A percentile compares a stretch with the other conserved stretches of the same genome.
Evolutionary conservation across 495 filamentous ascomycete species (phyloP).

Genomic region (Pyronema omphalodes): DNA sequence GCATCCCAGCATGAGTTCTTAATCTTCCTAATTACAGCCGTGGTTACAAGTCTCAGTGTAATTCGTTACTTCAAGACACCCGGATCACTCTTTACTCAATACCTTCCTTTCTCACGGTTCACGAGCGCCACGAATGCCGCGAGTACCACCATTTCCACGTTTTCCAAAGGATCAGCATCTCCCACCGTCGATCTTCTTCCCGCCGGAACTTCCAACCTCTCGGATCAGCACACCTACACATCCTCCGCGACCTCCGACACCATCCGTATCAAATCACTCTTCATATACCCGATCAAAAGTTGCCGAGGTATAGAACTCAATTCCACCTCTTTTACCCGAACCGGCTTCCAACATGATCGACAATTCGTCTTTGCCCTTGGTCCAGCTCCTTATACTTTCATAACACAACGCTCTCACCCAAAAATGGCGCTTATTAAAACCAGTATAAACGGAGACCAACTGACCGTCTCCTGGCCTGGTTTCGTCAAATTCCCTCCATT

Average conservation of each 20-base stretch:
- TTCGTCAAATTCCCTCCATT: background rate
- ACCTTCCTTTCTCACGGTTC: no score
- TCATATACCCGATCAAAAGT: constrained; percentile 77
- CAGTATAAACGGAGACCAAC: constrained; percentile 31
- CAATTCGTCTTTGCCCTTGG: constrained; percentile 38
- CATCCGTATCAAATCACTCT: constrained; percentile 28
- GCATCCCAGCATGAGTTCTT: no score
- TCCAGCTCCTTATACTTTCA: constrained; percentile 44
- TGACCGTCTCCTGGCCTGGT: constrained; percentile 45
- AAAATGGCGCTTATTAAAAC: constrained; percentile 53
- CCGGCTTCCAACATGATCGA: constrained; percentile 53
- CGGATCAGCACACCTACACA: background rate
- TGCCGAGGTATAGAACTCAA: constrained; percentile 37
- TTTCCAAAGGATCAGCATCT: no score
- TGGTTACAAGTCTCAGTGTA: no score
- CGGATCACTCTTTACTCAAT: no score
- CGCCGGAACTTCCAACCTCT: background rate
- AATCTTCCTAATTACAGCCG: no score
- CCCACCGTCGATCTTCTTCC: no score
- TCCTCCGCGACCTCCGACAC: background rate
- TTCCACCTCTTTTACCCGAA: background rate
- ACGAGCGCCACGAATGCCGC: no score
- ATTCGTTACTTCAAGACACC: no score
- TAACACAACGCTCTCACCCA: constrained; percentile 62
- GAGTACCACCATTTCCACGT: no score